Evolutionary conservation across 495 filamentous ascomycete species (phyloP), one percentile per base, ranked within the genome.

Genomic region (Trichocladium antarcticum): DNA sequence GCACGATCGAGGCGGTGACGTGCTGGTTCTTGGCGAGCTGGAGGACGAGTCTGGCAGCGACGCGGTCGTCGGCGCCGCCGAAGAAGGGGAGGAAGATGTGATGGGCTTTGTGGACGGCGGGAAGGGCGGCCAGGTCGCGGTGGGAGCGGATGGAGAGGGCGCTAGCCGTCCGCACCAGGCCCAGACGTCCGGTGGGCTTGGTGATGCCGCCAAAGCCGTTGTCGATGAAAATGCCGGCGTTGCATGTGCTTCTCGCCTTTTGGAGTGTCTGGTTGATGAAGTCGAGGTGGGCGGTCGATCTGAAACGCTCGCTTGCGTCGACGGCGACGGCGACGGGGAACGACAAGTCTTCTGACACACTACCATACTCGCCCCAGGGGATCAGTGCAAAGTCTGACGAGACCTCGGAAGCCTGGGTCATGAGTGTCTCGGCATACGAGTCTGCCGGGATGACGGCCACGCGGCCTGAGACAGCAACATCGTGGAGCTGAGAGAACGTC

Each of bases 31-130:
- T 76, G 1, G 80, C 83, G 0, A 96, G 69, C 53, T 93, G 89
- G 14, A 96, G 72, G 6, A 92, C 81, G 28, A 96, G 77, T 5
- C 82, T 73, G 1, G 95, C 71, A 0, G 89, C 87, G 37, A 81
- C 76, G n/a, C 77, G 79, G 60, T 95, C 90, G 63, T 97, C 92
- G 2, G 72, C 62, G 5, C 89, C 87, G 37, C 92, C 92, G 49
- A 94, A 80, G 67, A 84, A 96, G 2, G 87, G 87, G 43, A 95
- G 70, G 57, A 93, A 87, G 53, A 98, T 72, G 54, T 94, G 89
- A 59, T 95, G 89, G 24, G 78, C 80, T 45, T 79, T 83, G 53
- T 86, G 75, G 11, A 66, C 65, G 36, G 79, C 67, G 12, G 72
- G 81, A 37, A 56, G 59, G 27, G 67, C 66, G 9, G 68, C 65